Percentiles rank a stretch among this genome's conserved stretches.
Evolutionary conservation across 2,329 filamentous ascomycete genomes (phyloP).

Genomic region (Lasiodiplodia gonubiensis): DNA sequence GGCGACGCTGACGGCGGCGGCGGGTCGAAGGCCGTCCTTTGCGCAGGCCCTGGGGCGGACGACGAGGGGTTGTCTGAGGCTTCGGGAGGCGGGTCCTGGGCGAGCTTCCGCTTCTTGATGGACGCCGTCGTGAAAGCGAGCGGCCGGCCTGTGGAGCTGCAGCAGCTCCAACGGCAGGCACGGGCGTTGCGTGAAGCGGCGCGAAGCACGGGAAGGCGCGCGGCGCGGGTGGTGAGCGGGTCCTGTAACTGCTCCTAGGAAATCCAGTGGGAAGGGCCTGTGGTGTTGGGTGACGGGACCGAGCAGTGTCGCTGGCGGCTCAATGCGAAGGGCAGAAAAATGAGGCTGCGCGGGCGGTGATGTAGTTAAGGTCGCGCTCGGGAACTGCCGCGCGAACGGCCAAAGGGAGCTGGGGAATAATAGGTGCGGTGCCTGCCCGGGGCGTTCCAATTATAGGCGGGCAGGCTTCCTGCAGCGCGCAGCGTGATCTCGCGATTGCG

Average conservation of each 20-base stretch:
- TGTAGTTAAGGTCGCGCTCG: slow-evolving; percentile 21
- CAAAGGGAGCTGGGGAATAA: slow-evolving; percentile 4
- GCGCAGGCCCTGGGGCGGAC: not conserved
- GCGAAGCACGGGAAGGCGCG: slow-evolving; percentile 18
- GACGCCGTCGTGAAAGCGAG: slow-evolving; percentile 48
- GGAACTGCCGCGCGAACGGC: slow-evolving; percentile 22
- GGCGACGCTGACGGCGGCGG: slow-evolving; percentile 36
- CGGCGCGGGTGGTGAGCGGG: not conserved
- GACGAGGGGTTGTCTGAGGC: slow-evolving; percentile 26
- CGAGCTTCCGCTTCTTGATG: slow-evolving; percentile 56
- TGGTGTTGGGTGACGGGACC: not conserved
- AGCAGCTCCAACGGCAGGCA: slow-evolving; percentile 46
- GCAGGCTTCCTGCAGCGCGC: not conserved
- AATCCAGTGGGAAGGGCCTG: not conserved
- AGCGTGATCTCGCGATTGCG: not conserved
- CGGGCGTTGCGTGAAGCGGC: slow-evolving; percentile 24
- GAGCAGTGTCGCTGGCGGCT: slow-evolving; percentile 21
- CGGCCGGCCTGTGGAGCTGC: slow-evolving; percentile 47
- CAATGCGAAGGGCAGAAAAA: slow-evolving; percentile 26
- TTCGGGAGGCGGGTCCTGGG: slow-evolving; percentile 34
- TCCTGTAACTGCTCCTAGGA: not conserved
- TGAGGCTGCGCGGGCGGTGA: slow-evolving; percentile 25
- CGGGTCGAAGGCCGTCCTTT: slow-evolving; percentile 29
- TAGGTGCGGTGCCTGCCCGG: not conserved
- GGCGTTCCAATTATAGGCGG: slow-evolving; percentile 14